Conservation (phyloP, 2,329 filamentous ascomycete species). For the Colletotrichum phormii region DNA sequence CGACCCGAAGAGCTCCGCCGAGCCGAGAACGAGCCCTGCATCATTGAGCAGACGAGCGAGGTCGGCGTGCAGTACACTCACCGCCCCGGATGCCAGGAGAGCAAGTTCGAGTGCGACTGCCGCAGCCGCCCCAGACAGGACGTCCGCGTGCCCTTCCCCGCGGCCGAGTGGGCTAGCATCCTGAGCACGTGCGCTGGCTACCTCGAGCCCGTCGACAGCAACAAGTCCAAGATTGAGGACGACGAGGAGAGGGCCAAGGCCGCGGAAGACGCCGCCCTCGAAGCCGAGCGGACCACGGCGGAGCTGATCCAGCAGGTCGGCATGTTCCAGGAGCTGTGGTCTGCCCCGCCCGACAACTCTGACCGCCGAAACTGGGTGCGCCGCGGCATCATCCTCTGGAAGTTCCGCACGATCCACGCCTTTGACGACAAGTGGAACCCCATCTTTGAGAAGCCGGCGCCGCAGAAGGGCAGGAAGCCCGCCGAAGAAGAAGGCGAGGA, state of each 20-base stretch:
- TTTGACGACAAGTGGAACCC: constrained; percentile 59
- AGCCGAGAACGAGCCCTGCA: constrained; percentile 53
- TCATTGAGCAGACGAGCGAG: constrained; percentile 61
- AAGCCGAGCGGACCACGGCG: constrained; percentile 43
- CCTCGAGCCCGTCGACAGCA: constrained; percentile 43
- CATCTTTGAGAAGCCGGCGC: constrained; percentile 47
- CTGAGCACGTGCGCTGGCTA: constrained; percentile 68
- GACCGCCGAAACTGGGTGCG: constrained; percentile 60
- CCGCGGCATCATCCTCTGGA: constrained; percentile 73
- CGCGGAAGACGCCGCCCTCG: constrained; percentile 35
- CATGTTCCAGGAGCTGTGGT: constrained; percentile 77
- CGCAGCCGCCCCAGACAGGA: constrained; percentile 58
- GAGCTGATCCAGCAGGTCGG: constrained; percentile 70
- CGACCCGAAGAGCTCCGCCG: constrained; percentile 65
- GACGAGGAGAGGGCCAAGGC: constrained; percentile 40
- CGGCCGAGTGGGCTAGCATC: constrained; percentile 68
- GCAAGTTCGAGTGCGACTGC: constrained; percentile 63
- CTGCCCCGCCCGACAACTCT: constrained; percentile 56
- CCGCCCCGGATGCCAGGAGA: constrained; percentile 62
- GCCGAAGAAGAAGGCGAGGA: constrained; percentile 43
- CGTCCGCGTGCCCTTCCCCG: constrained; percentile 68
- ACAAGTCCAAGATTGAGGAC: constrained; percentile 40
- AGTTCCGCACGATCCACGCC: constrained; percentile 65
- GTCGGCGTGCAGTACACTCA: constrained; percentile 62
- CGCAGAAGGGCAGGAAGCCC: constrained; percentile 34